Evolutionary conservation across 1,284 basidiomycete genomes (phyloP).

Genomic region (Moesziomyces globuligerus): DNA sequence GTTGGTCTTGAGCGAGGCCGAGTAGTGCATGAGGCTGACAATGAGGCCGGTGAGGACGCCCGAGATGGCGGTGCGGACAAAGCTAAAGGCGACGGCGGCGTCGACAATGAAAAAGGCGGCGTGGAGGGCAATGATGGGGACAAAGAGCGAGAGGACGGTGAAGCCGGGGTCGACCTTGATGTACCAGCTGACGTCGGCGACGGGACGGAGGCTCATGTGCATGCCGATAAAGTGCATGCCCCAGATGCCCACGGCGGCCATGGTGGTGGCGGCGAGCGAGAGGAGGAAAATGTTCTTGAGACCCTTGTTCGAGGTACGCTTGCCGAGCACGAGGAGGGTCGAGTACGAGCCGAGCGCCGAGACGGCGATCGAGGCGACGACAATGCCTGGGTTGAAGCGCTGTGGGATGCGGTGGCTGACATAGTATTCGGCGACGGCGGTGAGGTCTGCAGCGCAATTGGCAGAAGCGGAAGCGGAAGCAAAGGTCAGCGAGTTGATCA

Average conservation of each 20-base stretch:
- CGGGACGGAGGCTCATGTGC: constrained; percentile 68
- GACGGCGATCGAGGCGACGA: constrained; percentile 70
- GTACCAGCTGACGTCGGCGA: constrained; percentile 68
- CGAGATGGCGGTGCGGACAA: constrained; percentile 70
- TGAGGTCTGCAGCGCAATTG: constrained; percentile 52
- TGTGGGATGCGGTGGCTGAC: constrained; percentile 67
- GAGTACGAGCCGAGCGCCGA: constrained; percentile 70
- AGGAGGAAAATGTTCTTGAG: constrained; percentile 69
- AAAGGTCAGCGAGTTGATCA: neutral
- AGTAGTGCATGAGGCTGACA: constrained; percentile 74
- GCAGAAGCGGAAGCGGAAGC: too few species aligned
- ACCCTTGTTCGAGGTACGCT: constrained; percentile 69
- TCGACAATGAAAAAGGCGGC: constrained; percentile 70
- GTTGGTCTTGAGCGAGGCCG: constrained; percentile 68
- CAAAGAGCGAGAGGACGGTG: constrained; percentile 70
- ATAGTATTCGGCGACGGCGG: constrained; percentile 68
- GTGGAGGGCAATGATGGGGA: constrained; percentile 69
- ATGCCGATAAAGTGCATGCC: constrained; percentile 70
- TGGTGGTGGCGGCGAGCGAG: constrained; percentile 72
- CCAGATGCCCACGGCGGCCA: constrained; percentile 65
- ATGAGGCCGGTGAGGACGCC: constrained; percentile 80
- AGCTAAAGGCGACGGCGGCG: constrained; percentile 67
- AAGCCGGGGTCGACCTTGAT: constrained; percentile 68
- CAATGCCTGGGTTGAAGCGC: constrained; percentile 68
- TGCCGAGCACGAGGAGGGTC: constrained; percentile 70